Conservation (phyloP, 108 stramenopile genomes). For the Nitzschia putrida region DNA sequence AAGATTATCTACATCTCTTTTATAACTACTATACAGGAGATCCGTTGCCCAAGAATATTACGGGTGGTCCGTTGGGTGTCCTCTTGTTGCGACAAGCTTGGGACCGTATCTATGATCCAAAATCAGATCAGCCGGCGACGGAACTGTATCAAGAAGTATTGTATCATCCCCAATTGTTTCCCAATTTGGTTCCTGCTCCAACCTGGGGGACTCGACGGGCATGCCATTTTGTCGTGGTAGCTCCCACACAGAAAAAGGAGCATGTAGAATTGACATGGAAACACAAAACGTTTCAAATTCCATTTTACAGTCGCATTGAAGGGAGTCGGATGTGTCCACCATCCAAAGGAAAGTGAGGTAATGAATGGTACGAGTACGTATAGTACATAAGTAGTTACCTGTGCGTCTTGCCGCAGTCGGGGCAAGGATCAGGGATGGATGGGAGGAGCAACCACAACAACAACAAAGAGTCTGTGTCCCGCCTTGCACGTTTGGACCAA, state of each 20-base stretch:
- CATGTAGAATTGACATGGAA: slow-evolving; percentile 11
- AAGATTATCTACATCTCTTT: slow-evolving; percentile 72
- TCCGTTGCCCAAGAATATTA: slow-evolving; percentile 23
- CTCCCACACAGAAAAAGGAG: slow-evolving; percentile 8
- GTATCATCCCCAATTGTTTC: slow-evolving; percentile 40
- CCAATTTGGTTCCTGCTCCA: slow-evolving; percentile 49
- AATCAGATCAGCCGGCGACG: slow-evolving; percentile 9
- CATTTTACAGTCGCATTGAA: slow-evolving; percentile 69
- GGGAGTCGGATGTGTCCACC: slow-evolving; percentile 79
- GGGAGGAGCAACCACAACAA: too few species aligned
- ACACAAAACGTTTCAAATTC: slow-evolving; percentile 33
- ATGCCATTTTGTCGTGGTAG: slow-evolving; percentile 74
- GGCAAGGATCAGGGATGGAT: too few species aligned
- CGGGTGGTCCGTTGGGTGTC: slow-evolving; percentile 65
- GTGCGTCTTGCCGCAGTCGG: too few species aligned
- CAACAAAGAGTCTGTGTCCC: too few species aligned
- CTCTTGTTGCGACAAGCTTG: slow-evolving; percentile 67
- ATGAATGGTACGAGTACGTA: too few species aligned
- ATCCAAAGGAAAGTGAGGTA: slow-evolving; percentile 12
- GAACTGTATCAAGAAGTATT: slow-evolving; percentile 77
- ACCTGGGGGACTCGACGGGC: slow-evolving; percentile 70
- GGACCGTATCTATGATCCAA: slow-evolving; percentile 49
- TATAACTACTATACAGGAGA: slow-evolving; percentile 57
- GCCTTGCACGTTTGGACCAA: too few species aligned
- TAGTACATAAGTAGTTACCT: too few species aligned